A percentile compares a stretch with the other conserved stretches of the same genome.
These are phyloP conservation scores for Cladosporium austrohemisphaericum DNA, from an alignment of 2,329 filamentous ascomycete species.

Conservation along the genomic window DNA sequence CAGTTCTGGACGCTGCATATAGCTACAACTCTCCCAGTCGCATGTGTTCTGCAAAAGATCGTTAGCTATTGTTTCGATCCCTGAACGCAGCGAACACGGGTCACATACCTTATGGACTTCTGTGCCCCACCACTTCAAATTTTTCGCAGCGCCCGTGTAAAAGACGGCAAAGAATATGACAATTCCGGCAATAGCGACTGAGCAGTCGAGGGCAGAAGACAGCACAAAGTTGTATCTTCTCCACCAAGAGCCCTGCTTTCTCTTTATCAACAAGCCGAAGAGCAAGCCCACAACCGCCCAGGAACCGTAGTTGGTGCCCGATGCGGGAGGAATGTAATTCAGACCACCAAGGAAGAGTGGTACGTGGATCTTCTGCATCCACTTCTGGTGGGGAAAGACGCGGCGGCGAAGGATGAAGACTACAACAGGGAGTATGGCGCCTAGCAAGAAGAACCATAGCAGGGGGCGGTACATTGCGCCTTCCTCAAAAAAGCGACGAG, in stretches of 20 bases:
- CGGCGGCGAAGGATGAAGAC: constrained; percentile 42
- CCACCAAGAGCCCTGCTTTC: constrained; percentile 55
- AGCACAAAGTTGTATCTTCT: constrained; percentile 38
- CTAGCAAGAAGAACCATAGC: constrained; percentile 53
- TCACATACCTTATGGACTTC: constrained; percentile 79
- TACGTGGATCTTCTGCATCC: constrained; percentile 26
- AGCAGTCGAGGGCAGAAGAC: constrained; percentile 35
- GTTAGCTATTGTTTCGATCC: too few species aligned
- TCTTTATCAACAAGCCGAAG: constrained; percentile 42
- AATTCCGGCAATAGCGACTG: constrained; percentile 36
- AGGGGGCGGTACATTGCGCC: constrained; percentile 47
- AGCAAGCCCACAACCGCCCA: constrained; percentile 56
- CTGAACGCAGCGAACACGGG: too few species aligned
- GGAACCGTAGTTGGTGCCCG: constrained; percentile 79
- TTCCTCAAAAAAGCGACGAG: constrained; percentile 45
- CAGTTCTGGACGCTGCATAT: background rate
- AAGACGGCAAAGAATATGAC: constrained; percentile 37
- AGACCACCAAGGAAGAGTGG: constrained; percentile 71
- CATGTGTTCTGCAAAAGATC: too few species aligned
- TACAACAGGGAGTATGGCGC: constrained; percentile 40
- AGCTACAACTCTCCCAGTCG: background rate
- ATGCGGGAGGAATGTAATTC: constrained; percentile 64
- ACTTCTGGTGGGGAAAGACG: constrained; percentile 26
- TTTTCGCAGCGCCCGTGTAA: background rate
- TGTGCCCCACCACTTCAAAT: constrained; percentile 63